Evolutionary conservation across 139 green algal species (phyloP).

Genomic region (Chlamydomonas sp.): DNA sequence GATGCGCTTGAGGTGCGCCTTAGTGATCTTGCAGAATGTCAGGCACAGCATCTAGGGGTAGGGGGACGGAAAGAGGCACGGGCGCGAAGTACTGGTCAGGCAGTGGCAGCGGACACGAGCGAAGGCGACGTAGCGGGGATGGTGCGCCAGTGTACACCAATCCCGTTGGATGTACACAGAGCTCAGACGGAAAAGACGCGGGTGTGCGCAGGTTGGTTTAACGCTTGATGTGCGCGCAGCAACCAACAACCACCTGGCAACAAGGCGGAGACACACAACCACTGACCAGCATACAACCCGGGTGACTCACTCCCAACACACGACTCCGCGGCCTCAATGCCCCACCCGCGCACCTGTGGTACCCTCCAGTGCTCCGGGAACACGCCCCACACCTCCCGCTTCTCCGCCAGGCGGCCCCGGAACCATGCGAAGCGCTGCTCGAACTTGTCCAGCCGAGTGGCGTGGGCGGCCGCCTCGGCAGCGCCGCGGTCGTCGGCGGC

Average conservation of each 20-base stretch:
- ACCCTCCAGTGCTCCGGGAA: constrained; percentile 93
- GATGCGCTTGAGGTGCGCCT: constrained; percentile 88
- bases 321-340: too few relatives aligned
- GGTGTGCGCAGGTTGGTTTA: too few relatives aligned
- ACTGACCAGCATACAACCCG: neutral
- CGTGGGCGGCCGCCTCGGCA: constrained; percentile 38
- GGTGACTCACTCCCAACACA: too few relatives aligned
- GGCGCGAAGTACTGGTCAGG: neutral
- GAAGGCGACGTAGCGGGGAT: neutral
- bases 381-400: constrained; percentile 81
- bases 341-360: constrained; percentile 67
- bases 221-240: too few relatives aligned
- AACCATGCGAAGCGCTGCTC: constrained; percentile 93
- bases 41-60: constrained; percentile 73
- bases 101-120: neutral
- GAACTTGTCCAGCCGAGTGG: constrained; percentile 87
- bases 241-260: neutral
- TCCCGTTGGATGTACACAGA: too few relatives aligned
- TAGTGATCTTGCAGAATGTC: constrained; percentile 96
- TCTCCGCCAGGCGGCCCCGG: constrained; percentile 59
- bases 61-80: too few relatives aligned
- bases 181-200: too few relatives aligned
- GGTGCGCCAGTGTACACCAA: too few relatives aligned
- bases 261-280: neutral
- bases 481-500: constrained; percentile 59